phyloP scores from a whole-genome alignment of 768 basidiomycete species.

The Tephrocybe sp. region DNA sequence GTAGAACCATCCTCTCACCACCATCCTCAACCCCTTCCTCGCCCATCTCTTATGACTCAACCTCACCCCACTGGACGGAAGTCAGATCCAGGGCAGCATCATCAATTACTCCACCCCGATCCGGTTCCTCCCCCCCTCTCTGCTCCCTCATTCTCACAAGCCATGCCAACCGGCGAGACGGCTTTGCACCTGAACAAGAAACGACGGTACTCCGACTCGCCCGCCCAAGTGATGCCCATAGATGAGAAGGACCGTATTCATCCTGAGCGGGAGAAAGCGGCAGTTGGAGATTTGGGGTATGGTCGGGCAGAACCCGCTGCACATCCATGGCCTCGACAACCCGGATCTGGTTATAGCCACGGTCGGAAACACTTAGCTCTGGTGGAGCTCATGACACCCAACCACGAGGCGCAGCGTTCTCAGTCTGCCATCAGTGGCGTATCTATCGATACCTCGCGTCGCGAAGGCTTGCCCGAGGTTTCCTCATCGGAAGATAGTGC shows the following conservation, averaged over 20 bases:
- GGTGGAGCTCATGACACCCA: constrained; percentile 12
- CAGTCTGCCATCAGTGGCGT: neutral
- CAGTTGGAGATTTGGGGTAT: constrained; percentile 31
- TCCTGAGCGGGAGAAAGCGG: constrained; percentile 31
- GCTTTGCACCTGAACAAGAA: constrained; percentile 36
- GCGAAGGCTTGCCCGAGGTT: neutral
- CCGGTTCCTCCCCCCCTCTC: constrained; percentile 15
- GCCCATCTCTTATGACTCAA: constrained; percentile 7
- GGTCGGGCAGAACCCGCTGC: constrained; percentile 27
- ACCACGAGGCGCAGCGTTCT: constrained; percentile 1
- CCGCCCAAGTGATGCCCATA: constrained; percentile 21
- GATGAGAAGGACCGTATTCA: constrained; percentile 29
- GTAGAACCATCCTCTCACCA: constrained; percentile 9
- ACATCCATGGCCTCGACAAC: constrained; percentile 17
- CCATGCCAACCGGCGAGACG: constrained; percentile 1
- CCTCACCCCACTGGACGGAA: constrained; percentile 12
- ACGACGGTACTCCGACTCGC: constrained; percentile 43
- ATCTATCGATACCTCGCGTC: neutral
- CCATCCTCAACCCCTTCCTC: constrained; percentile 14
- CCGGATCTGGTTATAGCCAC: constrained; percentile 24
- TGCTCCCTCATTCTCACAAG: constrained; percentile 3
- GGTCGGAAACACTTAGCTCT: constrained; percentile 14
- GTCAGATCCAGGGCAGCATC: constrained; percentile 17
- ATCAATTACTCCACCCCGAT: constrained; percentile 16
- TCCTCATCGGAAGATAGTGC: neutral